These are phyloP conservation scores for Fraxinus paxiana DNA, from an alignment of 305 asterid species.

Conservation along the genomic window DNA sequence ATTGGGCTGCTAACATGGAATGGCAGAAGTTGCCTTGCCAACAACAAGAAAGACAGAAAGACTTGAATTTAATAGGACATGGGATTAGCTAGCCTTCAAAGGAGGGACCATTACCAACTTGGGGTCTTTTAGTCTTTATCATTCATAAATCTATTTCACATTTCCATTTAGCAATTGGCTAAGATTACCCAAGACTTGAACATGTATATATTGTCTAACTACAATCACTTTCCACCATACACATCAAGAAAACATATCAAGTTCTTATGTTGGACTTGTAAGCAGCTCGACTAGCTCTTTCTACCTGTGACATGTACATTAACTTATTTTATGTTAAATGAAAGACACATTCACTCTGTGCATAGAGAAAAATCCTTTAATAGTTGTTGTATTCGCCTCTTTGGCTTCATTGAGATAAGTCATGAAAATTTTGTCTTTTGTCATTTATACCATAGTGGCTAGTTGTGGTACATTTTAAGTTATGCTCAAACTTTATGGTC, in stretches of 20 bases:
- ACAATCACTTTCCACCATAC: background rate
- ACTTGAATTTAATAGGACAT: background rate
- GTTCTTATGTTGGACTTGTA: background rate
- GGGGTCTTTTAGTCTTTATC: conserved; percentile 13
- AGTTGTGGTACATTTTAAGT: background rate
- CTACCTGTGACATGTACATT: background rate
- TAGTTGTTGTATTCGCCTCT: background rate
- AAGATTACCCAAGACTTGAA: background rate
- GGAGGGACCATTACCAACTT: conserved; percentile 24
- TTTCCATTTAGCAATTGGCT: background rate
- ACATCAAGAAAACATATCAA: background rate
- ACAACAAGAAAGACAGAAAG: background rate
- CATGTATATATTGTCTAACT: background rate
- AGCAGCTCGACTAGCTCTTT: background rate
- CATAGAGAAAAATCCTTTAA: background rate
- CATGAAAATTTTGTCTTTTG: background rate
- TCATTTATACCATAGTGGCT: background rate
- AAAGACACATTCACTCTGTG: background rate
- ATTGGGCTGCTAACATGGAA: conserved; percentile 3
- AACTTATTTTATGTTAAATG: background rate
- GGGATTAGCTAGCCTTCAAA: background rate
- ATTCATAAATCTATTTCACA: background rate
- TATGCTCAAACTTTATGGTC: background rate
- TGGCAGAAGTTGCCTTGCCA: background rate
- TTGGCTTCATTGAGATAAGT: background rate